phyloP scores from a whole-genome alignment of 1,284 basidiomycete species.

The Marasmius fiardii region DNA sequence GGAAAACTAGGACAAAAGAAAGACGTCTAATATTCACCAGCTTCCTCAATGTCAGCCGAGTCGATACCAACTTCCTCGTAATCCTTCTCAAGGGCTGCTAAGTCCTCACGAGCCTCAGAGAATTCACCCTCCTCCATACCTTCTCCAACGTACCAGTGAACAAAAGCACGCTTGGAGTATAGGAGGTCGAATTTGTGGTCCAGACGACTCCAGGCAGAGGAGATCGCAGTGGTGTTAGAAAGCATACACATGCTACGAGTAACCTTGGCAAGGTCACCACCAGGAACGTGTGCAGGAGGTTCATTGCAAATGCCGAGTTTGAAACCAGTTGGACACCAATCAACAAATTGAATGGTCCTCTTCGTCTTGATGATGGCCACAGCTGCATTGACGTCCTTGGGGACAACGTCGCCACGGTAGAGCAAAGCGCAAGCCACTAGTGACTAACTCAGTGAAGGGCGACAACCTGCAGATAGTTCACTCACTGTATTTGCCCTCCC shows the following conservation, averaged over 20 bases:
- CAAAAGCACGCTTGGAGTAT: constrained; percentile 90
- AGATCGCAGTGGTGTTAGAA: constrained; percentile 85
- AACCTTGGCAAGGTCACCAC: constrained; percentile 86
- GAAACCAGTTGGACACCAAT: constrained; percentile 91
- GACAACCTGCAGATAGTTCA: constrained; percentile 46
- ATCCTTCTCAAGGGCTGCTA: constrained; percentile 96
- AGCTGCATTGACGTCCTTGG: constrained; percentile 95
- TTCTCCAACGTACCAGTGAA: constrained; percentile 95
- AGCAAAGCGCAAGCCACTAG: constrained; percentile 85
- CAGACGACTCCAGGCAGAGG: constrained; percentile 83
- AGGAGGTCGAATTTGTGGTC: constrained; percentile 97
- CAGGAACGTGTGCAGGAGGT: constrained; percentile 79
- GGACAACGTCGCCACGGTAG: constrained; percentile 96
- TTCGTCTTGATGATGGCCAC: constrained; percentile 96
- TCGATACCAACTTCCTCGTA: constrained; percentile 95
- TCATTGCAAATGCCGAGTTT: constrained; percentile 93
- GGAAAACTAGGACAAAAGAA: constrained; percentile 15
- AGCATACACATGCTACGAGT: constrained; percentile 89
- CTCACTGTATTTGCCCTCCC: constrained; percentile 86
- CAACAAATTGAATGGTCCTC: constrained; percentile 83
- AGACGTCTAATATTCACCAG: constrained; percentile 63
- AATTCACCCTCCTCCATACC: constrained; percentile 99
- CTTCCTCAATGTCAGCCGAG: constrained; percentile 81
- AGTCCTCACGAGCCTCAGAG: constrained; percentile 95
- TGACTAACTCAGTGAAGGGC: background rate